Evolutionary conservation across 2,329 filamentous ascomycete species (phyloP), one percentile per base, ranked within the genome.

Genomic region (Grosmannia huntii): DNA sequence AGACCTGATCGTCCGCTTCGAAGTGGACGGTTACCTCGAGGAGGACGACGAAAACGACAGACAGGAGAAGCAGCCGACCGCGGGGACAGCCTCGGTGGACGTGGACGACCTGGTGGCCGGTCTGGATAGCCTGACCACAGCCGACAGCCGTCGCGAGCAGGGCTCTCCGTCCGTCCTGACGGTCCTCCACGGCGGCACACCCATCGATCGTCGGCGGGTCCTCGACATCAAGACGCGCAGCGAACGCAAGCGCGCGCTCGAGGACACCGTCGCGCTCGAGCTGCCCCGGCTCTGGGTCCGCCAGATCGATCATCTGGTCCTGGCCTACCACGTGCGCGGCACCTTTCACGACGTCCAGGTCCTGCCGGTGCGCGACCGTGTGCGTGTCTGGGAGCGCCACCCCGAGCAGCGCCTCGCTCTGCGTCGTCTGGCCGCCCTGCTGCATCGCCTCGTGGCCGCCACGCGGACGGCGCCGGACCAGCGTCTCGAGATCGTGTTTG

Each of bases 21-120:
- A 83, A 65, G 73, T 70, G 0, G 83, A 87, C 65, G 83, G 81
- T 0, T 86, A 82, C 56, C 51, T 73, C 14, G 53, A 63, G 4
- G 58, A 56, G 14, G 33, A 31, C 1, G 52, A 33, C 27, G 14
- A 44, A 5, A 31, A 19, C 1, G 11, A 51, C 19, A n/a, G 41
- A 6, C 4, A 31, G 4, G 41, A 48, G 53, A 31, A 12, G 3
- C 3, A 44, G 6, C 5, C 23, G 36, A 33, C 6, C 31, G 11
- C 16, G 33, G 25, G 33, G 46, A 33, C 21, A 31, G 28, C 25
- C 25, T 9, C 21, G 14, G 5, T 33, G 2, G 11, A 41, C 21
- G 14, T 58, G 4, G 51, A 58, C 5, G 53, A 59, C 11, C 12
- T 59, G 28, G 10, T 14, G 0, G n/a, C 19, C 14, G 28, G 16